Evolutionary conservation across 2,329 filamentous ascomycete genomes (phyloP).

Genomic region (Talaromyces sp.): DNA sequence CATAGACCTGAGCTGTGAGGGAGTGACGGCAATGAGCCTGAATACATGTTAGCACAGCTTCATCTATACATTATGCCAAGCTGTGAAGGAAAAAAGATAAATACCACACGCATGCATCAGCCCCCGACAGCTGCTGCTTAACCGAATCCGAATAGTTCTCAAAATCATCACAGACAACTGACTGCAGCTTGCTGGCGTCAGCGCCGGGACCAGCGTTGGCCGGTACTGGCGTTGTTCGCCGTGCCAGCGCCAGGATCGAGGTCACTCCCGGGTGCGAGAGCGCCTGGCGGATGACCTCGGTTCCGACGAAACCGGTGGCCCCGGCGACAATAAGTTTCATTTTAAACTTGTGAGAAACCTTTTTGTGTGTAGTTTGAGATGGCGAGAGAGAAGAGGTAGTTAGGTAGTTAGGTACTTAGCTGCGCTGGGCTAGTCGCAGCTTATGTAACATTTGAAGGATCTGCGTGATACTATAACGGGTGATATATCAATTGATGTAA

Average conservation of each 20-base stretch:
- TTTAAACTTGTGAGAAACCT: neutral
- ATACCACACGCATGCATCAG: constrained; percentile 37
- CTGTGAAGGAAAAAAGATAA: neutral
- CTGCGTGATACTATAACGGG: no score
- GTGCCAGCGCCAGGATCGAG: constrained; percentile 26
- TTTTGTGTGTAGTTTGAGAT: neutral
- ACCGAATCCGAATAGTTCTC: constrained; percentile 28
- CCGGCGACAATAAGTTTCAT: constrained; percentile 37
- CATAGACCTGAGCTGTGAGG: constrained; percentile 25
- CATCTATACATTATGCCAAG: no score
- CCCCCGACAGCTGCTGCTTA: constrained; percentile 25
- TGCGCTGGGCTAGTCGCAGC: no score
- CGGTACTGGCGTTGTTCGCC: constrained; percentile 18
- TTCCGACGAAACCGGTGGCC: constrained; percentile 32
- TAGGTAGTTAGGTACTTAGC: no score
- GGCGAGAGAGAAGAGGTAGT: neutral
- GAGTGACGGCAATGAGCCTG: constrained; percentile 30
- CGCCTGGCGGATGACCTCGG: constrained; percentile 32
- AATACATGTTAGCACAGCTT: neutral
- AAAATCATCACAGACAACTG: constrained; percentile 28
- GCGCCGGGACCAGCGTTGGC: constrained; percentile 5
- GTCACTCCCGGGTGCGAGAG: constrained; percentile 24
- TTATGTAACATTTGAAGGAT: no score
- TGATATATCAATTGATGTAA: no score
- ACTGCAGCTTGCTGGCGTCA: constrained; percentile 26